Conservation (phyloP, 2,329 filamentous ascomycete genomes). For the Aspergillus alliaceus region DNA sequence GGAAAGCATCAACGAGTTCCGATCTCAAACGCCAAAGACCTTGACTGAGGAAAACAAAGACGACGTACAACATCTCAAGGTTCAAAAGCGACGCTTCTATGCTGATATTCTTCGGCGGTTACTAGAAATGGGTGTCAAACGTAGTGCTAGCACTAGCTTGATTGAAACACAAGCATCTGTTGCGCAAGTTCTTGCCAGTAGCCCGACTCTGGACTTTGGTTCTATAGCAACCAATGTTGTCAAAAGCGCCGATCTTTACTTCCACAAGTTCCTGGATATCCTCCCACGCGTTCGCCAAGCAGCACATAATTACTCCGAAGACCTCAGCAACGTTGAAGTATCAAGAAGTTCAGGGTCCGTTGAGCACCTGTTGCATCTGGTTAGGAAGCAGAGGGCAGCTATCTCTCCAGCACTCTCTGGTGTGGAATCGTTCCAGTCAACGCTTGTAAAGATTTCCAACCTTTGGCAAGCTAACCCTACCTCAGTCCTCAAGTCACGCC, state of each 20-base stretch:
- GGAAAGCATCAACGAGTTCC: slow-evolving; percentile 69
- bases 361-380: slow-evolving; percentile 73
- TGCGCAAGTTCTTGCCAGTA: slow-evolving; percentile 66
- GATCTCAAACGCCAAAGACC: slow-evolving; percentile 77
- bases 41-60: slow-evolving; percentile 86
- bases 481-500: slow-evolving; percentile 24
- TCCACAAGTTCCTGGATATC: slow-evolving; percentile 76
- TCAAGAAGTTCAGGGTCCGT: slow-evolving; percentile 76
- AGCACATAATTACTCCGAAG: slow-evolving; percentile 74
- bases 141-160: slow-evolving; percentile 73
- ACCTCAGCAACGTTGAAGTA: slow-evolving; percentile 79
- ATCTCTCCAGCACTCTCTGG: slow-evolving; percentile 34
- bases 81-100: slow-evolving; percentile 84
- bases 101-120: slow-evolving; percentile 82
- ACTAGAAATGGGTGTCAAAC: slow-evolving; percentile 84
- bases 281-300: slow-evolving; percentile 67
- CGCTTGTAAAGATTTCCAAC: slow-evolving; percentile 32
- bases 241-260: slow-evolving; percentile 65
- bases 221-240: slow-evolving; percentile 19
- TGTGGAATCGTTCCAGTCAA: slow-evolving; percentile 30
- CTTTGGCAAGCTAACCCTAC: slow-evolving; percentile 31
- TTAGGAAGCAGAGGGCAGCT: slow-evolving; percentile 40
- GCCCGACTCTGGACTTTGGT: slow-evolving; percentile 38
- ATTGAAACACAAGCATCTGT: slow-evolving; percentile 72
- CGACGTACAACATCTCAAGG: slow-evolving; percentile 83